Percentiles rank a stretch among this genome's conserved stretches.
These are phyloP conservation scores for Paradendryphiella salina DNA, from an alignment of 2,329 filamentous ascomycete genomes.

Conservation along the genomic window DNA sequence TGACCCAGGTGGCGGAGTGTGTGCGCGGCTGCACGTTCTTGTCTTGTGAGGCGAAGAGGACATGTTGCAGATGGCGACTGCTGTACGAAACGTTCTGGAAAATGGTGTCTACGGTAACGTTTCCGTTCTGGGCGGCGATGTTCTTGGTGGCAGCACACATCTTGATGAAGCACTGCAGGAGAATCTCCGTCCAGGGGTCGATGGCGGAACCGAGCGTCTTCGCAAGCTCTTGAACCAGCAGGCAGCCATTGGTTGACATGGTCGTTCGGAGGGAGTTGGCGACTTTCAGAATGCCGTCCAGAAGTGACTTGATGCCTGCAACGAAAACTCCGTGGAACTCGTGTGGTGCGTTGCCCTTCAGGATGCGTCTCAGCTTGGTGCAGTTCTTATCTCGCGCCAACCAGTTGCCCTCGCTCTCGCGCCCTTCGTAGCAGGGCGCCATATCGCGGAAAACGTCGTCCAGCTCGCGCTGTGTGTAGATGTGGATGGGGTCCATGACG, in stretches of 20 bases:
- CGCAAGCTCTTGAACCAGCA: conserved; percentile 81
- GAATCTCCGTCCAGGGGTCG: conserved; percentile 85
- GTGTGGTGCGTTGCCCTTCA: conserved; percentile 78
- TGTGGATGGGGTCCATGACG: conserved; percentile 75
- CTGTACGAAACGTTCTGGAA: conserved; percentile 80
- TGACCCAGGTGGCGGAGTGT: conserved; percentile 80
- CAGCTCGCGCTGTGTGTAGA: conserved; percentile 83
- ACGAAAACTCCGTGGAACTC: conserved; percentile 76
- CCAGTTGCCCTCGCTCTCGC: conserved; percentile 91
- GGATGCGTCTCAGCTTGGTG: conserved; percentile 73
- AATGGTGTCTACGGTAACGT: conserved; percentile 77
- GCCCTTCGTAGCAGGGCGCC: conserved; percentile 80
- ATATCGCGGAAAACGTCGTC: conserved; percentile 85
- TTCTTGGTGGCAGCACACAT: conserved; percentile 89
- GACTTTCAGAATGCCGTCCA: conserved; percentile 89
- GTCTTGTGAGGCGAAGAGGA: conserved; percentile 81
- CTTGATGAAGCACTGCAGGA: conserved; percentile 88
- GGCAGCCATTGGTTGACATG: conserved; percentile 82
- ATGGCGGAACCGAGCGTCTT: conserved; percentile 74
- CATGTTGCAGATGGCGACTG: conserved; percentile 79
- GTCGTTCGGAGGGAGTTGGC: conserved; percentile 84
- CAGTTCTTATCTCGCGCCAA: conserved; percentile 79
- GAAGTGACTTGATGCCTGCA: conserved; percentile 68
- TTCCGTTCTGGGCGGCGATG: conserved; percentile 83
- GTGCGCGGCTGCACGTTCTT: conserved; percentile 88